These are phyloP conservation scores for Xylariales sp. DNA, from an alignment of 2,329 filamentous ascomycete species.

Conservation along the genomic window DNA sequence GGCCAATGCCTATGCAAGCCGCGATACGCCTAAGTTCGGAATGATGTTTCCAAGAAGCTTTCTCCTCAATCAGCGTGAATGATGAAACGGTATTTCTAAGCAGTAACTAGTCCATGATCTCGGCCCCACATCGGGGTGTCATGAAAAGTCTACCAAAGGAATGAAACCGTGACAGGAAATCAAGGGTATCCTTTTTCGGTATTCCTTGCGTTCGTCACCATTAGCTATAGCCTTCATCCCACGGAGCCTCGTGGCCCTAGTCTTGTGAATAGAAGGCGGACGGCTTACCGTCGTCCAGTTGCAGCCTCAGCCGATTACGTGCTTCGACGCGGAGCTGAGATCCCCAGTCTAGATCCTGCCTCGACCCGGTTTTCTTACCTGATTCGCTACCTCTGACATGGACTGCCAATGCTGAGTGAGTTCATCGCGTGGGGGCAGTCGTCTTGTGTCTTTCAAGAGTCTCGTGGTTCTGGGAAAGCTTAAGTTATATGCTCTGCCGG, in stretches of 20 bases:
- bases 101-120: slow-evolving; percentile 17
- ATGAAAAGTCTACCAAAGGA: slow-evolving; percentile 8
- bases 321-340: slow-evolving; percentile 4
- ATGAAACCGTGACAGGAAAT: slow-evolving; percentile 8
- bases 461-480: background rate
- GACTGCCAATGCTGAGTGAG: background rate
- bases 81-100: slow-evolving; percentile 28
- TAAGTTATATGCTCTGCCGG: background rate
- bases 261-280: background rate
- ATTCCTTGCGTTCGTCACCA: background rate
- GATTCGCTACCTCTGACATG: slow-evolving; percentile 7
- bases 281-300: too few species aligned
- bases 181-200: background rate
- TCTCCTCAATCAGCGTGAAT: background rate
- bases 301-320: slow-evolving; percentile 4
- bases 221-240: slow-evolving; percentile 2
- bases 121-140: slow-evolving; percentile 13
- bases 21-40: slow-evolving; percentile 7
- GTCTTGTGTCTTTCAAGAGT: background rate
- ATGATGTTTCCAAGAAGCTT: background rate
- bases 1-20: slow-evolving; percentile 8
- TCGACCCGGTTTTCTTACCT: slow-evolving; percentile 6
- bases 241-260: background rate
- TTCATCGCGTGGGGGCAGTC: slow-evolving; percentile 2
- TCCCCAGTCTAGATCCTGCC: slow-evolving; percentile 3